Conservation (phyloP, 116 monocot species). For the Thalassia testudinum region DNA sequence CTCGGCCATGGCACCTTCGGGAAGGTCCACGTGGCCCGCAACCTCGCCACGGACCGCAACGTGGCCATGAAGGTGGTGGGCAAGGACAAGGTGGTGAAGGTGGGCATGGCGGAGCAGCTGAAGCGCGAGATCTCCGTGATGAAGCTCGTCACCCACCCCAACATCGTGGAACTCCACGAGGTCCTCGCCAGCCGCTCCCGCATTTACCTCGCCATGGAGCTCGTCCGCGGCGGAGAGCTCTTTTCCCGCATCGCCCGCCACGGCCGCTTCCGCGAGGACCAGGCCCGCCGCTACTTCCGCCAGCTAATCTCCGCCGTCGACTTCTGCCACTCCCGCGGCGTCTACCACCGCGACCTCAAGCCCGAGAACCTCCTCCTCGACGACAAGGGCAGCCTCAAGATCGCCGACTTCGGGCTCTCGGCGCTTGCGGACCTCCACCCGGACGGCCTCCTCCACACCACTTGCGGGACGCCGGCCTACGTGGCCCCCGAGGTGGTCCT, state of each 20-base stretch:
- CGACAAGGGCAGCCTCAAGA: conserved; percentile 22
- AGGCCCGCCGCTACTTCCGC: conserved; percentile 25
- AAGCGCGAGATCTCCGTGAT: too few species aligned
- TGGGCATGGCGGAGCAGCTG: conserved; percentile 27
- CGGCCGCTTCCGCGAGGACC: conserved; percentile 24
- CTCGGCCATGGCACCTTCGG: conserved; percentile 52
- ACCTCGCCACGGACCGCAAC: conserved; percentile 7
- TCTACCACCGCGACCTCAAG: conserved; percentile 53
- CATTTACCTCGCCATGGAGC: conserved; percentile 39
- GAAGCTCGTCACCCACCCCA: conserved; percentile 35
- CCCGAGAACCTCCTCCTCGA: conserved; percentile 46
- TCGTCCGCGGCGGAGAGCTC: conserved; percentile 33
- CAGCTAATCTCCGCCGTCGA: conserved; percentile 42
- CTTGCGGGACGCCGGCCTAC: conserved; percentile 49
- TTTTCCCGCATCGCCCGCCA: conserved; percentile 16
- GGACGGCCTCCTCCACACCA: conserved; percentile 38
- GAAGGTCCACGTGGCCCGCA: conserved; percentile 39
- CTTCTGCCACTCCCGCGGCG: conserved; percentile 45
- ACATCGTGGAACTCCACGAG: too few species aligned
- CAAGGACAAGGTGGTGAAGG: conserved; percentile 20
- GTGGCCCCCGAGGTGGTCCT: conserved; percentile 41
- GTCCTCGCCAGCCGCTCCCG: conserved; percentile 32
- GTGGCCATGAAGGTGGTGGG: conserved; percentile 40
- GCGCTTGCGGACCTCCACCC: conserved; percentile 22
- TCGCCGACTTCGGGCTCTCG: conserved; percentile 50